A percentile compares a stretch with the other conserved stretches of the same genome.
phyloP scores from a whole-genome alignment of 805 yeast species.

The Starmerella scarabaei region DNA sequence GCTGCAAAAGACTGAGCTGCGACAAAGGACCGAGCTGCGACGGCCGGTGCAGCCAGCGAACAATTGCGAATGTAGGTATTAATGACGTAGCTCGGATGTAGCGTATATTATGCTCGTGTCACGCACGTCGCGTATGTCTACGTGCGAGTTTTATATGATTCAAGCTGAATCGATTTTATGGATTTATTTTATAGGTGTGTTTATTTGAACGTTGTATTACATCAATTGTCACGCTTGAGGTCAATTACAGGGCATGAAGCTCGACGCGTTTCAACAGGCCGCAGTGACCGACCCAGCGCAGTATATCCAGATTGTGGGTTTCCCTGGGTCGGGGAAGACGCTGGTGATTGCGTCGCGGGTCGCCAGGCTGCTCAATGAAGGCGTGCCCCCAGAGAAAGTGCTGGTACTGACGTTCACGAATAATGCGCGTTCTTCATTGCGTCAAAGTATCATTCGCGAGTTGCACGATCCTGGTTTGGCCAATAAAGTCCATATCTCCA shows the following conservation, averaged over 20 bases:
- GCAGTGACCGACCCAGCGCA: conserved; percentile 35
- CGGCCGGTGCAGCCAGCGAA: no score
- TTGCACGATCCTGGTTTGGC: conserved; percentile 6
- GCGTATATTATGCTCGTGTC: neutral
- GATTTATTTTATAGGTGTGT: neutral
- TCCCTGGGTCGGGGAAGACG: conserved; percentile 70
- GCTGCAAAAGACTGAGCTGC: no score
- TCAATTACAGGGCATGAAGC: neutral
- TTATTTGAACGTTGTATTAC: neutral
- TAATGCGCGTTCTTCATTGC: conserved; percentile 79
- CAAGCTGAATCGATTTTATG: no score
- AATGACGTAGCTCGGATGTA: neutral
- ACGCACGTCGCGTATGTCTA: neutral
- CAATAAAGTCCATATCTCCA: conserved; percentile 49
- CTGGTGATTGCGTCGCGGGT: conserved; percentile 70
- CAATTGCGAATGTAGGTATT: neutral
- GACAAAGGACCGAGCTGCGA: no score
- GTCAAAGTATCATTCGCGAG: conserved; percentile 36
- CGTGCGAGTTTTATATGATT: neutral
- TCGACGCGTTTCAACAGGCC: conserved; percentile 32
- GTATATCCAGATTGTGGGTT: conserved; percentile 45
- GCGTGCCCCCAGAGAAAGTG: conserved; percentile 46
- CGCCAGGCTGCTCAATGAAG: conserved; percentile 46
- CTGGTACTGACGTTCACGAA: conserved; percentile 88
- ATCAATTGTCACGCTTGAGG: neutral